Evolutionary conservation across 306 rosid species (phyloP).

Genomic region (Lathyrus oleraceus): DNA sequence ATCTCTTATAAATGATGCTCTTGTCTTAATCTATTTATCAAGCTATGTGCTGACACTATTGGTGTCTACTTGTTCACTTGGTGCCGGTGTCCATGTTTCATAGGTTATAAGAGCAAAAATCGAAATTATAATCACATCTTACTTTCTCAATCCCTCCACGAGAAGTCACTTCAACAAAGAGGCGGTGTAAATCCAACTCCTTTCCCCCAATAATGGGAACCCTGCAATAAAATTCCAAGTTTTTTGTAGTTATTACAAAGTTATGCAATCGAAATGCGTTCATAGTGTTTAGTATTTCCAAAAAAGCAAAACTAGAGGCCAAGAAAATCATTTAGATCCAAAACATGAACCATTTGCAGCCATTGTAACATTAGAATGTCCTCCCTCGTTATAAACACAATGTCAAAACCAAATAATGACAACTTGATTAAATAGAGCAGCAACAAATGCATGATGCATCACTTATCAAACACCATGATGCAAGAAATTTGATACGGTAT

Average conservation of each 20-base stretch:
- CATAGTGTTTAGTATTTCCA: background rate
- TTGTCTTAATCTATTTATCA: background rate
- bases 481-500: too few species aligned
- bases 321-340: conserved; percentile 27
- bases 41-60: background rate
- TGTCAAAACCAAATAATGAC: conserved; percentile 4
- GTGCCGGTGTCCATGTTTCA: background rate
- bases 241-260: background rate
- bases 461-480: conserved; percentile 5
- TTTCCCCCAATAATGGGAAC: conserved; percentile 83
- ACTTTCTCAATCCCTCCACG: conserved; percentile 92
- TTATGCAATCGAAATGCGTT: background rate
- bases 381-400: background rate
- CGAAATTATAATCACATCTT: conserved; percentile 4
- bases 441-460: conserved; percentile 13
- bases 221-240: conserved; percentile 46
- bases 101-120: background rate
- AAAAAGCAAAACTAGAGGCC: conserved; percentile 27
- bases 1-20: background rate
- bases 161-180: conserved; percentile 82
- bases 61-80: background rate
- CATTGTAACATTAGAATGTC: conserved; percentile 9
- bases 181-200: conserved; percentile 73
- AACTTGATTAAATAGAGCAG: background rate
- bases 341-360: conserved; percentile 22